phyloP scores from a whole-genome alignment of 2,329 filamentous ascomycete genomes.

The Aspergillus cejpii region DNA sequence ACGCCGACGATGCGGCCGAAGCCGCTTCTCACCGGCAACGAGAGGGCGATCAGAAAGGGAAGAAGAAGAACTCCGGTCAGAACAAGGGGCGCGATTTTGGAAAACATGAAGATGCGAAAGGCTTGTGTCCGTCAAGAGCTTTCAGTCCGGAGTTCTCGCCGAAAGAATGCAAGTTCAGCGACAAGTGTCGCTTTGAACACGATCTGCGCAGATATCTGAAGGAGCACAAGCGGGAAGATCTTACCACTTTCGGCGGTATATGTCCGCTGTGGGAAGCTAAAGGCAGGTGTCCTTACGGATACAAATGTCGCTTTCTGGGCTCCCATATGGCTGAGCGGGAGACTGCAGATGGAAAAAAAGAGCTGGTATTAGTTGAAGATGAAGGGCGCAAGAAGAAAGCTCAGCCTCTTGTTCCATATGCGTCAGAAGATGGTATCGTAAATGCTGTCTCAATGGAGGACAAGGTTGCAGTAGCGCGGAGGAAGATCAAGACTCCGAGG shows the following conservation, averaged over 20 bases:
- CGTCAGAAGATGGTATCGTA: constrained; percentile 56
- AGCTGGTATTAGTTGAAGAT: constrained; percentile 64
- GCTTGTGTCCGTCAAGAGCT: constrained; percentile 68
- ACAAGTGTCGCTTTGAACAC: constrained; percentile 74
- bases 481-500: constrained; percentile 62
- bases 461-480: constrained; percentile 70
- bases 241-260: constrained; percentile 65
- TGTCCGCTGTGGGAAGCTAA: constrained; percentile 75
- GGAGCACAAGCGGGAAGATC: constrained; percentile 72
- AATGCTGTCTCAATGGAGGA: constrained; percentile 65
- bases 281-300: constrained; percentile 74
- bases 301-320: constrained; percentile 86
- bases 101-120: constrained; percentile 66
- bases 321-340: constrained; percentile 80
- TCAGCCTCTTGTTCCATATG: constrained; percentile 23
- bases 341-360: constrained; percentile 70
- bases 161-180: constrained; percentile 64
- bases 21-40: constrained; percentile 45
- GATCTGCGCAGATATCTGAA: constrained; percentile 78
- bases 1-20: constrained; percentile 57
- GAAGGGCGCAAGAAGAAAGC: constrained; percentile 42
- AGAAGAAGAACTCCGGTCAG: constrained; percentile 61
- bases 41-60: constrained; percentile 33
- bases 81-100: constrained; percentile 80
- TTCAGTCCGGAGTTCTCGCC: constrained; percentile 75